These are phyloP conservation scores for Pisolithus sp. DNA, from an alignment of 768 basidiomycete species.

Conservation along the genomic window DNA sequence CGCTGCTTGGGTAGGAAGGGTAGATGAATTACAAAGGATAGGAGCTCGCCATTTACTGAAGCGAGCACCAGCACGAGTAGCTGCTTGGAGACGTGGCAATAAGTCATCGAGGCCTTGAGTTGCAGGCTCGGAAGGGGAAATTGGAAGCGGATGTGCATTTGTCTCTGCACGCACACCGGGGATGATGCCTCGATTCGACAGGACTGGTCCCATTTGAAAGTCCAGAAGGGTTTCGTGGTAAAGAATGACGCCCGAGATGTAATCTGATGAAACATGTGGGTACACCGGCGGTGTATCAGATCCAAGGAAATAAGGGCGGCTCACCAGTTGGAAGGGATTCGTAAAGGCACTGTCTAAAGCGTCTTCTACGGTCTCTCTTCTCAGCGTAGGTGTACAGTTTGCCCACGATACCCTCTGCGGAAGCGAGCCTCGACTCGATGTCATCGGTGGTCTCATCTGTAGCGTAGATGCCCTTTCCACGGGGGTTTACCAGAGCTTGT, in stretches of 20 bases:
- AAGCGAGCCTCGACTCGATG: conserved; percentile 31
- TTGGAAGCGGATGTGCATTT: conserved; percentile 40
- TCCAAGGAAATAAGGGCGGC: not conserved
- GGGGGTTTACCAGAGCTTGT: conserved; percentile 38
- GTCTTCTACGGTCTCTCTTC: conserved; percentile 33
- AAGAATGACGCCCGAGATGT: conserved; percentile 49
- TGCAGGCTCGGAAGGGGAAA: conserved; percentile 39
- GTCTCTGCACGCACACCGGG: conserved; percentile 46
- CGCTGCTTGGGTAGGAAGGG: conserved; percentile 35
- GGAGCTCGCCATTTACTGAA: conserved; percentile 50
- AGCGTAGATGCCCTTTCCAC: conserved; percentile 48
- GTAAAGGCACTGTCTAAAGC: conserved; percentile 42
- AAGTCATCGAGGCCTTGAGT: conserved; percentile 47
- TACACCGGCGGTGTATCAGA: not conserved
- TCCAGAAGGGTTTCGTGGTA: conserved; percentile 43
- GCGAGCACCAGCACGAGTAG: conserved; percentile 38
- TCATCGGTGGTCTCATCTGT: conserved; percentile 46
- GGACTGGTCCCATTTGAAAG: conserved; percentile 41
- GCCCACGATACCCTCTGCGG: conserved; percentile 24
- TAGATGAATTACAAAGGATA: conserved; percentile 37
- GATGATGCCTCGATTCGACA: conserved; percentile 40
- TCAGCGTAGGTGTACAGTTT: conserved; percentile 28
- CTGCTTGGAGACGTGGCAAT: conserved; percentile 35
- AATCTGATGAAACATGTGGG: conserved; percentile 26
- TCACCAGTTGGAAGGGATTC: conserved; percentile 35